These are phyloP conservation scores for Talaromyces thailandensis DNA, from an alignment of 495 filamentous ascomycete species.

Conservation along the genomic window DNA sequence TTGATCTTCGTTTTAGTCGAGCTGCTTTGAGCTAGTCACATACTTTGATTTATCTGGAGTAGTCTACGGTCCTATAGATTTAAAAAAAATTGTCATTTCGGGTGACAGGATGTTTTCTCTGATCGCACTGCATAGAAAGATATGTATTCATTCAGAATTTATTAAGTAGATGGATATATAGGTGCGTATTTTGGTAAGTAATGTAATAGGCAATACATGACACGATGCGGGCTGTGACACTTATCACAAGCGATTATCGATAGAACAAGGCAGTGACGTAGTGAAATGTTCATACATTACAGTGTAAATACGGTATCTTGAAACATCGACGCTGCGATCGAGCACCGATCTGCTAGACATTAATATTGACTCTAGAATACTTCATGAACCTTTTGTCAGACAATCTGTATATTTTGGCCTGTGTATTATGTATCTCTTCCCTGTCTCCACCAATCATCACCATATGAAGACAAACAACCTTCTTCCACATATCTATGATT, in stretches of 20 bases:
- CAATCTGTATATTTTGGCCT: not conserved
- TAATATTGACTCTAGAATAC: not conserved
- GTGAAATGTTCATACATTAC: not conserved
- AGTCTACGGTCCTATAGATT: no score
- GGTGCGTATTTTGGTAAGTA: not conserved
- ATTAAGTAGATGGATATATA: not conserved
- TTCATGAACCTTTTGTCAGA: not conserved
- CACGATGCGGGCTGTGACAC: not conserved
- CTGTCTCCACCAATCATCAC: not conserved
- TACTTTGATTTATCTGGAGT: not conserved
- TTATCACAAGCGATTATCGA: not conserved
- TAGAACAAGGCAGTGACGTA: not conserved
- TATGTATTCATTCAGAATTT: not conserved
- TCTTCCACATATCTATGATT: slow-evolving; percentile 18
- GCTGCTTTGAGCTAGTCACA: not conserved
- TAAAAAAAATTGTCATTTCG: no score
- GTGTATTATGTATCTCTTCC: not conserved
- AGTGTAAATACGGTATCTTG: not conserved
- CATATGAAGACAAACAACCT: not conserved
- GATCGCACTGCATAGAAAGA: not conserved
- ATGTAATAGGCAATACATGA: not conserved
- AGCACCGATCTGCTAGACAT: not conserved
- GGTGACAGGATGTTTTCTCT: no score
- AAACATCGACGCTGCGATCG: not conserved
- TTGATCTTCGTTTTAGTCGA: not conserved